Percentiles rank a stretch among this genome's conserved stretches.
Evolutionary conservation across 306 rosid genomes (phyloP).

Genomic region (Mimosa pudica): DNA sequence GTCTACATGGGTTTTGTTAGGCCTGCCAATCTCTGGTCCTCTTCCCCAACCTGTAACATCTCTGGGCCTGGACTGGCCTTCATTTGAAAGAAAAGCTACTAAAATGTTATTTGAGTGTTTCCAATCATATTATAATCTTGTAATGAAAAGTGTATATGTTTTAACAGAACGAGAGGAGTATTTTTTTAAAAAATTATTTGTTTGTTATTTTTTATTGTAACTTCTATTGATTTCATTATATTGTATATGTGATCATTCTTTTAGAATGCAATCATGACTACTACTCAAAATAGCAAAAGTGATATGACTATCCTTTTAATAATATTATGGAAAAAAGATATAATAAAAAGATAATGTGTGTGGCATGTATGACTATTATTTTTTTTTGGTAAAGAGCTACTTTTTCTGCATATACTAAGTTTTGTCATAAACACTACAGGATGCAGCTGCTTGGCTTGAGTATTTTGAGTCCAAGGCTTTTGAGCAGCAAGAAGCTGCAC

Average conservation of each 20-base stretch:
- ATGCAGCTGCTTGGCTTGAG: slow-evolving; percentile 99
- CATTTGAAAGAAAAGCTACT: not conserved
- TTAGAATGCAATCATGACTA: not conserved
- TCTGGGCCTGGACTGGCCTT: not conserved
- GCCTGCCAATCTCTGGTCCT: not conserved
- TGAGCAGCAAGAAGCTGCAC: slow-evolving; percentile 99
- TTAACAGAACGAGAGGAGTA: not conserved
- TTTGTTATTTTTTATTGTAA: not conserved
- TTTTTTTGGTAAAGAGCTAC: not conserved
- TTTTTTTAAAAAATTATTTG: not conserved
- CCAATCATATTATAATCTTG: not conserved
- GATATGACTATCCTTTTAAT: not conserved
- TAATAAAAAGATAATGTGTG: not conserved
- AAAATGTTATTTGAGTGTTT: not conserved
- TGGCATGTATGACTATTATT: not conserved
- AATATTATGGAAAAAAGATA: not conserved
- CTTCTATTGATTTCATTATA: no score
- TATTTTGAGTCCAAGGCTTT: slow-evolving; percentile 99
- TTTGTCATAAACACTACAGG: slow-evolving; percentile 56
- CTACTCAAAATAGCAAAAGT: not conserved
- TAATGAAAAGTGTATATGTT: not conserved
- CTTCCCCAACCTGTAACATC: not conserved
- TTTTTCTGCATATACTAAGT: slow-evolving; percentile 8
- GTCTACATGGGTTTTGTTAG: not conserved
- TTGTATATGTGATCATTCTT: not conserved